Evolutionary conservation across 2,329 filamentous ascomycete species (phyloP), one percentile per base, ranked within the genome.

Genomic region (Aspergillus glaucus): DNA sequence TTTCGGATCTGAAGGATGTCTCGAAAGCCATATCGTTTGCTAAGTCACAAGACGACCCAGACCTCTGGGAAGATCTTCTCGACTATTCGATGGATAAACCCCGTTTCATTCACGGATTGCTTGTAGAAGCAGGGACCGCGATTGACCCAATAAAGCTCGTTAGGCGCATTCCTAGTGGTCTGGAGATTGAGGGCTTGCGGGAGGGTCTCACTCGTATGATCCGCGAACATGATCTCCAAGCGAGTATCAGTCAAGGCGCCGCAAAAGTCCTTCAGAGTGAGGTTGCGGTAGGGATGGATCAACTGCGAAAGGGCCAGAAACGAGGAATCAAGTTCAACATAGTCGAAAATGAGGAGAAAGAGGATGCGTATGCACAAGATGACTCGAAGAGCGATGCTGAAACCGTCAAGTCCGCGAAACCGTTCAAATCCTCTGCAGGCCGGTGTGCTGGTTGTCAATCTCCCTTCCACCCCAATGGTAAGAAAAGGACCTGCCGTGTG

Each of bases 41-140:
- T 47, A 96, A 96, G 67, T 86, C 91, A 53, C 90, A 97, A 63
- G 85, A 93, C 54, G 91, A 96, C 60, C 84, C 85, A 0, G 91
- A 96, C 58, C 78, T 98, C 0, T 98, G 93, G 93, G 87, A 95
- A 55, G 91, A 97, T 62, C 77, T 98, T 6, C 80, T 98, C 5
- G 84, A 92, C 58, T 97, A 97, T 68, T 92, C 87, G 52, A 97
- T 98, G 93, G 90, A 96, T 71, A 95, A 96, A 63, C 93, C 93
- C 1, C 82, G 82, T 37, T 98, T 98, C 71, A 97, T 98, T 57
- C 85, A 88, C 10, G 91, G 88, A 0, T 75, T 98, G 3, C 80
- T 98, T 0, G 89, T 95, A 61, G 89, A 97, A 71, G 92, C 95
- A 1, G 93, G 93, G 32, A 97, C 91, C 1, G 83, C 89, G 1